Percentiles rank a stretch among this genome's conserved stretches.
Conservation (phyloP, 106 monocot genomes). For the Allium cepa region DNA sequence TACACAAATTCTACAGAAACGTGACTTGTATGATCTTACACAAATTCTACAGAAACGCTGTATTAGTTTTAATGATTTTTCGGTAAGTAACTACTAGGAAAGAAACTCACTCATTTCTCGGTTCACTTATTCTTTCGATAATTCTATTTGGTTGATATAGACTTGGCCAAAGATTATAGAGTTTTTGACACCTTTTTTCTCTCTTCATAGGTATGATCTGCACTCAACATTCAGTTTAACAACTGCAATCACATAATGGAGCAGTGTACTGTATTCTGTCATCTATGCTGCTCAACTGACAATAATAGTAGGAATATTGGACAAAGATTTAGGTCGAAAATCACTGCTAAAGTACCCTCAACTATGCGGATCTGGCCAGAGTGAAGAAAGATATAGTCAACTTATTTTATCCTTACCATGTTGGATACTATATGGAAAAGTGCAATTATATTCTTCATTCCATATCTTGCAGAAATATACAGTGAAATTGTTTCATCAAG, state of each 20-base stretch:
- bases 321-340: constrained; percentile 80
- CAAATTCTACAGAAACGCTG: constrained; percentile 59
- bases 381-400: constrained; percentile 80
- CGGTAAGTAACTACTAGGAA: constrained; percentile 13
- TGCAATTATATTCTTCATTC: constrained; percentile 59
- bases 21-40: constrained; percentile 33
- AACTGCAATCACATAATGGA: constrained; percentile 77
- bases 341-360: constrained; percentile 75
- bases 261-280: constrained; percentile 77
- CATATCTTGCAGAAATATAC: constrained; percentile 57
- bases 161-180: neutral
- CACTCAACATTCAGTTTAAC: constrained; percentile 70
- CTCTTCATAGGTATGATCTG: constrained; percentile 77
- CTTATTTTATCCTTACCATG: constrained; percentile 60
- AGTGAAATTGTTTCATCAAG: constrained; percentile 48
- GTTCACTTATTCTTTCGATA: neutral
- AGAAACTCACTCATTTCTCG: neutral
- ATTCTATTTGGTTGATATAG: neutral
- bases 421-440: constrained; percentile 82
- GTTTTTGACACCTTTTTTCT: neutral
- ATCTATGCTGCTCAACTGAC: constrained; percentile 81
- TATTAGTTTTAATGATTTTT: constrained; percentile 51
- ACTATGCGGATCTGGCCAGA: constrained; percentile 78
- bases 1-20: constrained; percentile 69
- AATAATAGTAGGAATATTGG: constrained; percentile 72